Evolutionary conservation across 306 rosid species (phyloP), one percentile per base, ranked within the genome.

Genomic region (Adenanthera pavonina): DNA sequence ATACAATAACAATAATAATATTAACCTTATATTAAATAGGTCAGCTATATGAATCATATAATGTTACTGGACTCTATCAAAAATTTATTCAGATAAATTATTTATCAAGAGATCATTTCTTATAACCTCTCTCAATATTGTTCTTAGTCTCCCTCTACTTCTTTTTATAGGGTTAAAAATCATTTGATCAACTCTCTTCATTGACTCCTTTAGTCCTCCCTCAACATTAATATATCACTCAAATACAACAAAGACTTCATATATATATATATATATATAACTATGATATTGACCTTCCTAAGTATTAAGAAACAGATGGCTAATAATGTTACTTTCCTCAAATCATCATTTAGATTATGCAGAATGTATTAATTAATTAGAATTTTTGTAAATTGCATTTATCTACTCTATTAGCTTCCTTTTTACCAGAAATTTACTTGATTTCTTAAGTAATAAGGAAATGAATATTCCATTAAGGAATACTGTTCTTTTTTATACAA

Each of bases 211-310:
- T 25, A 1, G 30, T 25, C 30, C 6, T 72, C 72, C 6, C n/a
- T 16, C 34, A 33, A 61, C 44, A 30, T 40, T 68, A 17, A 64
- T 64, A 72, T 34, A 60, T 25, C 66, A 67, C 72, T 67, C 33
- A 36, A 35, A 67, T 16, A 40, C 33, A 20, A 9, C 15, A 38
- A 8, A 40, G 20, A 40, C 70, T 36, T 34, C 43, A 35, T 14
- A 6, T 36, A 65, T 3, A 36, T 6, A 65, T 8, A 46, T 36
- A 35, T 14, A 6, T 36, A 65, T 3, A 36, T 6, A 65, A 17
- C 70, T 36, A 15, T 0, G 4, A 36, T 65, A 65, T 36, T 0
- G 36, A 2, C 3, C 19, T 35, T 65, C 69, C 12, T 41, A 65
- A 65, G 2, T 65, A 36, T 15, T 65, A 16, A 65, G 5, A 65